Evolutionary conservation across 2,329 filamentous ascomycete genomes (phyloP), one percentile per base, ranked within the genome.

Genomic region (Penicillium sp.): DNA sequence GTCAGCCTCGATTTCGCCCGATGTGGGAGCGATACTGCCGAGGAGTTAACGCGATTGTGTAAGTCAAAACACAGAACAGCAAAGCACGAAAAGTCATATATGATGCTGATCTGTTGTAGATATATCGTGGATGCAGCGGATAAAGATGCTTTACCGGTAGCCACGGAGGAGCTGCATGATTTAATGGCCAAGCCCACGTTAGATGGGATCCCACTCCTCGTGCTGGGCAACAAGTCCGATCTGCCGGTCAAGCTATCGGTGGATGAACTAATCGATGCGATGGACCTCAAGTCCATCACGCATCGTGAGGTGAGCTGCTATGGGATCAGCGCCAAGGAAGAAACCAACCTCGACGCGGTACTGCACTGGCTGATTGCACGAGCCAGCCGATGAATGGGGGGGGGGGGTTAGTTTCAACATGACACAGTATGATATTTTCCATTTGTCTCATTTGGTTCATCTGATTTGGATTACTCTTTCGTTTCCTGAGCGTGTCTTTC

Each of bases 11-110:
- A 64, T 99, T 98, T 80, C 90, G 95, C 71, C 90, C 91, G 67
- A 99, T 99, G 95, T 99, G 95, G 95, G 95, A 99, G 82, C 85
- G 95, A 71, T 99, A 99, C 77, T 98, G 95, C 78, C 91, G 93
- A 63, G 95, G 92, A 52, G 95, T 98, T 66, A 96, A 96, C 78
- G 93, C 93, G 67, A 97, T 99, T 67, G 90, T 99, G 84, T 88
- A 82, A 75, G 82, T 61, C 49, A 47, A 52, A 43, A 50, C 35
- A 31, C 27, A 11, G 4, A 39, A 55, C 41, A 67, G 52, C 8
- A 35, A 44, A 21, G 3, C 33, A 19, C n/a, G 8, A 19, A 5
- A 22, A 5, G 19, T 19, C 10, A 7, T 21, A 21, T 19, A 5
- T 21, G 37, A 41, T 41, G 22, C 29, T 45, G 29, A 53, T 46